phyloP scores from a whole-genome alignment of 352 stramenopile species.

The Globisporangium nodosum region DNA sequence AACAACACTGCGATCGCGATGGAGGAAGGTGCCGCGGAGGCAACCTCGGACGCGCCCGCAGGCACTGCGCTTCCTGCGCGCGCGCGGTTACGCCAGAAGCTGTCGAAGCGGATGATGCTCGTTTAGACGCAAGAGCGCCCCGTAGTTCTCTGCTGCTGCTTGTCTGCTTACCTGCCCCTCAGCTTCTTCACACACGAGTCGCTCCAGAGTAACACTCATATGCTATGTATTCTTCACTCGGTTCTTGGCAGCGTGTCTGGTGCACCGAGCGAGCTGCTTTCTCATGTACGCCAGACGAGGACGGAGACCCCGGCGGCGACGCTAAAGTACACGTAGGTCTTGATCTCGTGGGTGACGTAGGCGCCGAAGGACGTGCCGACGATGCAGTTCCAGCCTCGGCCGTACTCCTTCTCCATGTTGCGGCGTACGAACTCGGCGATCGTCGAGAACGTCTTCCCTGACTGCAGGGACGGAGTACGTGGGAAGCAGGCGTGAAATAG shows the following conservation, averaged over 20 bases:
- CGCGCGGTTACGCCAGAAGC: slow-evolving; percentile 25
- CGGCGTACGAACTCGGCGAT: slow-evolving; percentile 89
- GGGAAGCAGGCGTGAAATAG: background rate
- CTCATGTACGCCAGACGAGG: slow-evolving; percentile 87
- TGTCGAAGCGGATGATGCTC: slow-evolving; percentile 47
- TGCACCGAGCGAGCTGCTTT: background rate
- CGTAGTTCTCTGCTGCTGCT: background rate
- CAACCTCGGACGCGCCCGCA: background rate
- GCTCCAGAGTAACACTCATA: background rate
- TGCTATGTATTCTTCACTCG: background rate
- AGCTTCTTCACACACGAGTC: background rate
- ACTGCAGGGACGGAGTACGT: slow-evolving; percentile 27
- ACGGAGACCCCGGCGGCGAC: slow-evolving; percentile 89
- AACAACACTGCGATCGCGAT: slow-evolving; percentile 31
- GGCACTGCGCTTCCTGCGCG: slow-evolving; percentile 16
- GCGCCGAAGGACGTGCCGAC: slow-evolving; percentile 89
- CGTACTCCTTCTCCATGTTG: slow-evolving; percentile 92
- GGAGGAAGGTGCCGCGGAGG: slow-evolving; percentile 19
- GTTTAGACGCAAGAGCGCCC: slow-evolving; percentile 16
- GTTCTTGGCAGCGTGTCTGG: background rate
- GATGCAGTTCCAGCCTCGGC: slow-evolving; percentile 91
- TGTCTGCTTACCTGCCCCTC: slow-evolving; percentile 1
- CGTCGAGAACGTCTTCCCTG: slow-evolving; percentile 89
- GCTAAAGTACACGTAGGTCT: slow-evolving; percentile 95
- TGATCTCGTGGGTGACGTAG: slow-evolving; percentile 95